Base-by-base conservation (phyloP, 2,329 filamentous ascomycete species). In the Trichoderma sp. region DNA sequence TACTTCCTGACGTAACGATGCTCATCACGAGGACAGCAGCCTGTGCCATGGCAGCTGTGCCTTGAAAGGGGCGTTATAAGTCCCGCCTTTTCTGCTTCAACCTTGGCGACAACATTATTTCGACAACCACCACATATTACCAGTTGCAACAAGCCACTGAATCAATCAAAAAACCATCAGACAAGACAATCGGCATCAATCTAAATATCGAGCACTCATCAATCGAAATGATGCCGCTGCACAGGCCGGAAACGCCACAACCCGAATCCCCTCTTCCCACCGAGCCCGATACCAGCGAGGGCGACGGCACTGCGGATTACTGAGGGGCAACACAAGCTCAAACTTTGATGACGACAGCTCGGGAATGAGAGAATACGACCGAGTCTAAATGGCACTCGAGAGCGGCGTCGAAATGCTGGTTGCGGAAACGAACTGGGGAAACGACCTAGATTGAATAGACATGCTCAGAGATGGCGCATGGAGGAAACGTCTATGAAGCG, bases 251-350 rank as follows among this genome's bases (percentile, higher is more conserved):
- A 73, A 81, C 79, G 32, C 79, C 79, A 63, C 78, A 79, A 47
- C 75, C 75, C 24, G 66, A 61, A 12, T 75, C 77, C 43, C 79
- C 79, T 43, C 72, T 77, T 43, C 79, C 79, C n/a, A 75, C 74
- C 34, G 78, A 78, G 72, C 79, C 79, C 5, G 77, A 77, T 65
- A 76, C 76, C 36, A 77, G 77, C 47, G 78, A 79, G 66, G 79
- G 79, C 28, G 78, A 80, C 61, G 79, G 77, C 63, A 79, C 76
- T 21, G 78, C 76, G 24, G 78, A 80, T 70, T 80, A 77, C 70
- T 73, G 63, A 71, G 66, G 71, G 61, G 53, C 39, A 70, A 47
- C 14, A 24, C 39, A 14, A 58, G 26, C 53, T 34, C 26, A 30
- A 60, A 24, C 12, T 12, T 21, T 43, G 68, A 70, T 70, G 58